These are phyloP conservation scores for Aurinia saxatilis DNA, from an alignment of 345 rosid species.

Conservation along the genomic window DNA sequence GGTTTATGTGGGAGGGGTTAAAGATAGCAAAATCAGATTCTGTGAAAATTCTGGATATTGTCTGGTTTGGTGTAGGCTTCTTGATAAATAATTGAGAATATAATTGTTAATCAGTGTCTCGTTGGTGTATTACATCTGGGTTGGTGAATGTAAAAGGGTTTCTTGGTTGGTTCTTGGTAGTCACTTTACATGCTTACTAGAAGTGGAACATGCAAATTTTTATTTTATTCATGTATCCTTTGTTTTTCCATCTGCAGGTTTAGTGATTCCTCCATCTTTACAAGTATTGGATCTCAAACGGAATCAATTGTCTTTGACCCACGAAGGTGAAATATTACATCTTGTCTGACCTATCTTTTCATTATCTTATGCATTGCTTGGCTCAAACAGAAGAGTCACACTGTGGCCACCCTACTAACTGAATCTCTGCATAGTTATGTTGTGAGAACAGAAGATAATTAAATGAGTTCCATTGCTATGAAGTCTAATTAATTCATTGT, in stretches of 20 bases:
- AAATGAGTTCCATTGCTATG: background rate
- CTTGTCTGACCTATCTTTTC: background rate
- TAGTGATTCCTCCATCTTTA: conserved; percentile 11
- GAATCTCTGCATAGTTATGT: background rate
- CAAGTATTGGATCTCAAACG: conserved; percentile 16
- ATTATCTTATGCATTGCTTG: background rate
- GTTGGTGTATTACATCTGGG: background rate
- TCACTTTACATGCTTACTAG: background rate
- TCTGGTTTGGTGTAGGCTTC: too few species aligned
- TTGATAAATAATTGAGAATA: too few species aligned
- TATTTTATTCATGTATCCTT: too few species aligned
- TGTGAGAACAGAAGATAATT: background rate
- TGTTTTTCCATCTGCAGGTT: conserved; percentile 15
- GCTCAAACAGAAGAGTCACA: background rate
- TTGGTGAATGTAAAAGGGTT: background rate
- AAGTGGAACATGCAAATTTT: background rate
- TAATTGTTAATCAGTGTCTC: too few species aligned
- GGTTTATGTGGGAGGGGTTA: too few species aligned
- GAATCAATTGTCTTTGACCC: conserved; percentile 8
- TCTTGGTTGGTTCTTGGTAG: background rate
- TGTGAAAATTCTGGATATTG: too few species aligned
- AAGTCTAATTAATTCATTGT: background rate
- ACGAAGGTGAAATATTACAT: conserved; percentile 10
- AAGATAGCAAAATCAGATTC: too few species aligned
- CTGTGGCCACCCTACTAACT: background rate